These are phyloP conservation scores for Sapria himalayana DNA, from an alignment of 345 rosid genomes.

Conservation along the genomic window DNA sequence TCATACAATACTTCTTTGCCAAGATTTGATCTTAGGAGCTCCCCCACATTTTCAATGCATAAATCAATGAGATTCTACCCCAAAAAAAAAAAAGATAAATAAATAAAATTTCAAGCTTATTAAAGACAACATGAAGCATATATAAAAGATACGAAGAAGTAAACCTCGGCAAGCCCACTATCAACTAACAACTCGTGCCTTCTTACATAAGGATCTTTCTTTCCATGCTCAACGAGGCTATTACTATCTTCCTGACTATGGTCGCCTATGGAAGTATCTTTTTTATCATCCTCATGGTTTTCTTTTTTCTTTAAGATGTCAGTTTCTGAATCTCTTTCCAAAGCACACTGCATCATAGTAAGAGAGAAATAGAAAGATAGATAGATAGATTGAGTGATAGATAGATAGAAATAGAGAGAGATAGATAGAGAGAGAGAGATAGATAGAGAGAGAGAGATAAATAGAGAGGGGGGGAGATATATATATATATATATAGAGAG, in stretches of 20 bases:
- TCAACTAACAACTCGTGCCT: constrained; percentile 56
- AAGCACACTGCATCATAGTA: constrained; percentile 10
- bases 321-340: constrained; percentile 19
- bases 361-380: background rate
- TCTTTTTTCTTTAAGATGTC: constrained; percentile 16
- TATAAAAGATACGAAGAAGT: constrained; percentile 7
- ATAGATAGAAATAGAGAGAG: too few relatives aligned
- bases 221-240: constrained; percentile 25
- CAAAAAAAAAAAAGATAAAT: constrained; percentile 1
- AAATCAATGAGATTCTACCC: constrained; percentile 52
- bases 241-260: constrained; percentile 15
- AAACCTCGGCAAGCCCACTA: constrained; percentile 90
- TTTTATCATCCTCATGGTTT: constrained; percentile 12
- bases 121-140: background rate
- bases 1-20: constrained; percentile 71
- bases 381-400: too few relatives aligned
- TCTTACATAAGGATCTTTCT: constrained; percentile 56
- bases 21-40: constrained; percentile 48
- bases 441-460: too few relatives aligned
- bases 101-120: background rate
- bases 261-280: too few relatives aligned
- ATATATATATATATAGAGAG: too few relatives aligned
- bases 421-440: too few relatives aligned
- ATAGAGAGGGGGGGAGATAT: too few relatives aligned
- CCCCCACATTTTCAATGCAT: constrained; percentile 43